phyloP scores from a whole-genome alignment of 371 early-diverging fungal species.

The Mortierella sp. region DNA sequence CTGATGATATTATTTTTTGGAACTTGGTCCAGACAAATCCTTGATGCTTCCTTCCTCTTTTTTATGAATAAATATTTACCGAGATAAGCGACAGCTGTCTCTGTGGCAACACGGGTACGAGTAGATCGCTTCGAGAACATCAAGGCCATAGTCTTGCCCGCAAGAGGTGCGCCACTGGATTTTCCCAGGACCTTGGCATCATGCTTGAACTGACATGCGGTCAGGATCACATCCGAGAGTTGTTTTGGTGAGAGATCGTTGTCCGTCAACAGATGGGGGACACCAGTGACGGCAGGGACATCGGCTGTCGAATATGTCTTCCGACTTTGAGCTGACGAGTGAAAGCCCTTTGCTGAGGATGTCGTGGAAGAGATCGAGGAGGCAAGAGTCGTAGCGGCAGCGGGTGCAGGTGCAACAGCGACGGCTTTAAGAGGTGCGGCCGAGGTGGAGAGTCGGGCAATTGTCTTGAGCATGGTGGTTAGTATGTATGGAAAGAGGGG shows the following conservation, averaged over 20 bases:
- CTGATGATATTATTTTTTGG: too few species aligned
- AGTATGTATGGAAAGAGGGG: too few species aligned
- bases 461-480: slow-evolving; percentile 5
- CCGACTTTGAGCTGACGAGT: slow-evolving; percentile 5
- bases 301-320: slow-evolving; percentile 40
- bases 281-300: slow-evolving; percentile 35
- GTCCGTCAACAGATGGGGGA: slow-evolving; percentile 47
- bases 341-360: slow-evolving; percentile 4
- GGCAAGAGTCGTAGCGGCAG: neutral
- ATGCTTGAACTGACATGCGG: slow-evolving; percentile 57
- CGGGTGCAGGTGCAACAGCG: neutral
- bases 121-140: slow-evolving; percentile 95
- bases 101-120: slow-evolving; percentile 95
- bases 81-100: slow-evolving; percentile 88
- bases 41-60: neutral
- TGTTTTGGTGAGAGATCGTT: slow-evolving; percentile 49
- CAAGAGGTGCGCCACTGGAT: slow-evolving; percentile 66
- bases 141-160: slow-evolving; percentile 83
- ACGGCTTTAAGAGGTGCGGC: neutral
- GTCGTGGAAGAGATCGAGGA: slow-evolving; percentile 7
- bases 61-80: slow-evolving; percentile 54
- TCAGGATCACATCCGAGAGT: slow-evolving; percentile 34
- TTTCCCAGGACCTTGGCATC: slow-evolving; percentile 60
- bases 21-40: neutral
- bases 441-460: neutral